These are phyloP conservation scores for Eucalyptus cladocalyx DNA, from an alignment of 345 rosid species.

Conservation along the genomic window DNA sequence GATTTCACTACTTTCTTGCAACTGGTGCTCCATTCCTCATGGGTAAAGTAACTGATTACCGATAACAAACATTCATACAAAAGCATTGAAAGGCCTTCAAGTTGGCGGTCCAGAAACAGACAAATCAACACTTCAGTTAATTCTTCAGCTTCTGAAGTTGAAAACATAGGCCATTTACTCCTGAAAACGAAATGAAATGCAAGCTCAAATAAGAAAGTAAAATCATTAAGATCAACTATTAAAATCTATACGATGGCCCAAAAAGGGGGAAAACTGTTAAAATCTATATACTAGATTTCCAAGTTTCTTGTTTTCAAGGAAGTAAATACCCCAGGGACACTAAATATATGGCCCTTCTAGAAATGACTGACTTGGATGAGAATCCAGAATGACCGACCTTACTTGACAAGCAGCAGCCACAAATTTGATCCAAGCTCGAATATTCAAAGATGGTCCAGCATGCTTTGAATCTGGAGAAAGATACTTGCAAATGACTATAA, in stretches of 20 bases:
- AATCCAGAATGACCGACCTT: constrained; percentile 21
- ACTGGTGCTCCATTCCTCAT: constrained; percentile 67
- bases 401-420: constrained; percentile 36
- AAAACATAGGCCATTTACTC: constrained; percentile 26
- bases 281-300: neutral
- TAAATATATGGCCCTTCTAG: neutral
- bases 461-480: constrained; percentile 31
- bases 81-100: constrained; percentile 48
- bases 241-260: neutral
- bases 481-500: neutral
- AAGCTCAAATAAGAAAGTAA: neutral
- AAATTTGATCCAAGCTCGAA: constrained; percentile 59
- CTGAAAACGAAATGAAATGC: constrained; percentile 18
- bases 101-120: constrained; percentile 49
- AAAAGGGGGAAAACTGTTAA: neutral
- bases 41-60: constrained; percentile 42
- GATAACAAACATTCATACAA: constrained; percentile 39
- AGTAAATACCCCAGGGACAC: neutral
- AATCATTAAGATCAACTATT: neutral
- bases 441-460: constrained; percentile 56
- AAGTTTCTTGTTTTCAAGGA: neutral
- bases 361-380: neutral
- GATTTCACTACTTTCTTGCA: constrained; percentile 50
- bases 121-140: constrained; percentile 30
- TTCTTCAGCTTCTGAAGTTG: constrained; percentile 48